phyloP scores from a whole-genome alignment of 805 yeast species.

The Lipomyces yamadae region DNA sequence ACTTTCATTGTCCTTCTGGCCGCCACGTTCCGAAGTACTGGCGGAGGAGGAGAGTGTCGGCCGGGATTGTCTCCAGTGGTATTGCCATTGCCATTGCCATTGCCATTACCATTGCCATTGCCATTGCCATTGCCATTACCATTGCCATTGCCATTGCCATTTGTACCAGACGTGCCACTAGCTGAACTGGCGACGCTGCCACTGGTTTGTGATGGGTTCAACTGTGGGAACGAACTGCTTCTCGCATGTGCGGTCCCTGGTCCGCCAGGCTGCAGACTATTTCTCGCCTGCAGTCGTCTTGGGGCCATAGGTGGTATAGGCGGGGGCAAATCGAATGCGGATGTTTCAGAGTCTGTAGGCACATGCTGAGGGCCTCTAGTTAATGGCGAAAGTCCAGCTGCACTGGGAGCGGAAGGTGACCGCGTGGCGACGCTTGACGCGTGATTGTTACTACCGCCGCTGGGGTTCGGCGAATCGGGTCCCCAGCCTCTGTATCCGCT shows the following conservation, averaged over 20 bases:
- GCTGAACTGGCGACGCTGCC: constrained; percentile 2
- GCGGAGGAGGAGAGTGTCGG: neutral
- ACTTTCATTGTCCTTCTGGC: neutral
- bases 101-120: neutral
- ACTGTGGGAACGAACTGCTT: constrained; percentile 7
- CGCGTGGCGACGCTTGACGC: neutral
- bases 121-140: neutral
- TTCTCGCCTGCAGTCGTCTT: constrained; percentile 15
- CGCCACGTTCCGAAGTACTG: neutral
- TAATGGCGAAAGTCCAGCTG: neutral
- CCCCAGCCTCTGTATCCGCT: constrained; percentile 36
- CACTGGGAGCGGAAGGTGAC: constrained; percentile 6
- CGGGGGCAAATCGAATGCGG: constrained; percentile 12
- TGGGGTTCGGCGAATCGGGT: constrained; percentile 20
- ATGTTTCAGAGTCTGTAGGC: neutral
- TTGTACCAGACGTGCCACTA: neutral
- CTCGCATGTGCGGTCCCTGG: constrained; percentile 2
- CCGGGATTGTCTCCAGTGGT: neutral
- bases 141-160: neutral
- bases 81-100: neutral
- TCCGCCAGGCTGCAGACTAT: neutral
- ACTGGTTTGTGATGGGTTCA: constrained; percentile 1
- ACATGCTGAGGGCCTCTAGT: neutral
- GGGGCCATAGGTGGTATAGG: constrained; percentile 30
- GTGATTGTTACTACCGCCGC: neutral